These are phyloP conservation scores for Paraphaeosphaeria sporulosa DNA, from an alignment of 2,329 filamentous ascomycete species.

Conservation along the genomic window DNA sequence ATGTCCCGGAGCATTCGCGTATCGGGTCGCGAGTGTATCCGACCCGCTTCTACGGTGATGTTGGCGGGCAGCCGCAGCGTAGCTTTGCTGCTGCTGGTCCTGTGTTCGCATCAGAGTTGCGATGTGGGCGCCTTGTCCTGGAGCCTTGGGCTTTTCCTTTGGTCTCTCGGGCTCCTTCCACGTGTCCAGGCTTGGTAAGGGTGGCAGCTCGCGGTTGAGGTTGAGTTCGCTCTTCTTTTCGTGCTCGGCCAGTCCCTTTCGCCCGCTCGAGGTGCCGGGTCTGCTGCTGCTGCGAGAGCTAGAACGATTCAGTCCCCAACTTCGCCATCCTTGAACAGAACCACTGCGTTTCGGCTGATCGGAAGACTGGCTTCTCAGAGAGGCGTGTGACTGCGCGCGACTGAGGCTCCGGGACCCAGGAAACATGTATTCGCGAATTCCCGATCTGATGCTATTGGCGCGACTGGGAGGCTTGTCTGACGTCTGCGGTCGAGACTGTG, in stretches of 20 bases:
- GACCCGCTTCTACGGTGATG: conserved; percentile 42
- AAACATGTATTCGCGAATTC: conserved; percentile 53
- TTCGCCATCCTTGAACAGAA: conserved; percentile 47
- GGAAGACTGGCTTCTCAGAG: conserved; percentile 33
- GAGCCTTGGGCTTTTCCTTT: conserved; percentile 27
- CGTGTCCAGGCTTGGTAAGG: conserved; percentile 55
- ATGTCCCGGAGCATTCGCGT: conserved; percentile 27
- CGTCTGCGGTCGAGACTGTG: conserved; percentile 27
- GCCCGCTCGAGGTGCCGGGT: conserved; percentile 39
- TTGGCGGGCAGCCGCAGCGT: conserved; percentile 35
- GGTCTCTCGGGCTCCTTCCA: conserved; percentile 38
- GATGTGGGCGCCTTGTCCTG: conserved; percentile 38
- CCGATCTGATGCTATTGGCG: conserved; percentile 46
- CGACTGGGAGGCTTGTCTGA: conserved; percentile 45
- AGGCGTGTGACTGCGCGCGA: conserved; percentile 46
- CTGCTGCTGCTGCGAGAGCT: conserved; percentile 44
- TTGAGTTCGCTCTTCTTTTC: conserved; percentile 48
- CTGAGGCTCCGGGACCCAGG: conserved; percentile 43
- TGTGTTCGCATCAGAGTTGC: conserved; percentile 47
- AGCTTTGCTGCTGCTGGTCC: conserved; percentile 35
- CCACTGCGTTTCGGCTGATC: conserved; percentile 33
- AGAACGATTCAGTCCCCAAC: conserved; percentile 46
- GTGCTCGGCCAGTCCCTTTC: conserved; percentile 30
- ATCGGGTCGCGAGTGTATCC: conserved; percentile 36
- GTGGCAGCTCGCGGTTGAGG: conserved; percentile 57